Evolutionary conservation across 257 asterid genomes (phyloP).

Genomic region (Orobanche coerulescens): DNA sequence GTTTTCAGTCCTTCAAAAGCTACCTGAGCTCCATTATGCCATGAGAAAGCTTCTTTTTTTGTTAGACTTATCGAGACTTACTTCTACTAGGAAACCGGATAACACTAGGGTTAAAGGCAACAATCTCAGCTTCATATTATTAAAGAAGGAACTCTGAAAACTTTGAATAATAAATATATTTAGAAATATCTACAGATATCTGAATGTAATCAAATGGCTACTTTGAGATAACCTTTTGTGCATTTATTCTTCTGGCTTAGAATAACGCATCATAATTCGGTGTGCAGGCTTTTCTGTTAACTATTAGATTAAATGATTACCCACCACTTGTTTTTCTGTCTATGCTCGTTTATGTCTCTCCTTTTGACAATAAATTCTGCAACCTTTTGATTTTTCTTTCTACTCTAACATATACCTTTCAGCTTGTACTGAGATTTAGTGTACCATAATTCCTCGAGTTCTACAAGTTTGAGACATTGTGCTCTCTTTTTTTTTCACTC

Average conservation of each 20-base stretch:
- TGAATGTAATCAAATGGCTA: background rate
- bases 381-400: background rate
- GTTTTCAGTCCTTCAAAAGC: too few species aligned
- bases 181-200: background rate
- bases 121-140: background rate
- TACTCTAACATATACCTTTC: background rate
- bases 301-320: background rate
- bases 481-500: background rate
- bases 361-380: background rate
- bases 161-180: background rate
- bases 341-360: background rate
- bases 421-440: background rate
- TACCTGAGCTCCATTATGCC: too few species aligned
- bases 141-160: background rate
- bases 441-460: background rate
- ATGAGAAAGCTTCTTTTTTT: too few species aligned
- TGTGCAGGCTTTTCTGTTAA: background rate
- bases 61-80: background rate
- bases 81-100: background rate
- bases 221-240: background rate
- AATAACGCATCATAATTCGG: background rate
- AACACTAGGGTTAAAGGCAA: background rate
- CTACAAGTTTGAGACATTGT: background rate
- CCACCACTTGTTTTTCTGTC: constrained; percentile 7
- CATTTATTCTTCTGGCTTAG: background rate